Evolutionary conservation across 306 rosid species (phyloP).

Genomic region (Luffa acutangula): DNA sequence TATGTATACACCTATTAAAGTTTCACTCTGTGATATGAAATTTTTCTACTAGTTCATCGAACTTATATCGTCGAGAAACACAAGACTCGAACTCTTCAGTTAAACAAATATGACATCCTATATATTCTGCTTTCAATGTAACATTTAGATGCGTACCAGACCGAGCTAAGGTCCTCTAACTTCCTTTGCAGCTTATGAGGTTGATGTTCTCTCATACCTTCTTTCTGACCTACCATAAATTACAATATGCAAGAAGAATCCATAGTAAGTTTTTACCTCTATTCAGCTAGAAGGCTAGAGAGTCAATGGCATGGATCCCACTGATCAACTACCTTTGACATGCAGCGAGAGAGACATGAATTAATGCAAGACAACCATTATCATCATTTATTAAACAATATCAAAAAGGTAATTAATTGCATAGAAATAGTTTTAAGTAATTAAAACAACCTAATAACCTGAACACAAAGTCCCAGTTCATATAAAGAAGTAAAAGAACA

Average conservation of each 20-base stretch:
- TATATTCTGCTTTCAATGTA: not conserved
- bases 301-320: not conserved
- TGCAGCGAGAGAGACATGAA: not conserved
- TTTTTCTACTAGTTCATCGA: not conserved
- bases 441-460: no score
- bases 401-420: not conserved
- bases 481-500: no score
- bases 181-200: not conserved
- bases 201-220: constrained; percentile 27
- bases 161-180: not conserved
- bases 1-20: not conserved
- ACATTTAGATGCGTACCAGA: not conserved
- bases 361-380: not conserved
- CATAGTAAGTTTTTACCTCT: not conserved
- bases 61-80: not conserved
- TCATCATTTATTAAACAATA: not conserved
- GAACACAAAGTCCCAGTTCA: no score
- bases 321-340: not conserved
- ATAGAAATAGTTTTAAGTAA: not conserved
- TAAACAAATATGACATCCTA: not conserved
- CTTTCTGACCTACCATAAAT: constrained; percentile 58
- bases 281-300: not conserved
- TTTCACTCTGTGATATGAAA: not conserved
- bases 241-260: not conserved
- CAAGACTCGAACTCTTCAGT: not conserved